Percentiles rank a stretch among this genome's conserved stretches.
phyloP scores from a whole-genome alignment of 2,329 filamentous ascomycete species.

The Alternaria consortialis region DNA sequence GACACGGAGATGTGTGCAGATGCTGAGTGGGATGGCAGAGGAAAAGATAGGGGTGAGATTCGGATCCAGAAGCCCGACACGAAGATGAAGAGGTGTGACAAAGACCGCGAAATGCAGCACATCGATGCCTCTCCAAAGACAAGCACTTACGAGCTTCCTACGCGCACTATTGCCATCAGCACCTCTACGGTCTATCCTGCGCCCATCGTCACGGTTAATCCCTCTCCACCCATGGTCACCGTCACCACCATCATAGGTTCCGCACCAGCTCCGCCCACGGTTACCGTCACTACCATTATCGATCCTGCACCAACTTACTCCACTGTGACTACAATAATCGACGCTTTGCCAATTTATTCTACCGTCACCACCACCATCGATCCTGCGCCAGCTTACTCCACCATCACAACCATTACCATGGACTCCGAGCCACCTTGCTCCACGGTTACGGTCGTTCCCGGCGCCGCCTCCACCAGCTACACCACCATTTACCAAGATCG shows the following conservation, averaged over 20 bases:
- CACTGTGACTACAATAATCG: not conserved
- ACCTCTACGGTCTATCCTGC: not conserved
- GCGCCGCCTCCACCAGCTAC: not conserved
- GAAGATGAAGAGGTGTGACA: constrained; percentile 7
- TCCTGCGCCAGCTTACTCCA: not conserved
- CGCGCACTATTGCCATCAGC: not conserved
- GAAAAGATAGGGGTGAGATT: constrained; percentile 20
- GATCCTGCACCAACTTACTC: not conserved
- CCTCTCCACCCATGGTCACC: not conserved
- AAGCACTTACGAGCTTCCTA: not conserved
- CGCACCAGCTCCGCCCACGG: not conserved
- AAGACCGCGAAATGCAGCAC: constrained; percentile 2
- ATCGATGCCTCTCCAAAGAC: constrained; percentile 12
- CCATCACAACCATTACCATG: not conserved
- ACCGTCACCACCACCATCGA: not conserved
- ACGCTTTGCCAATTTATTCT: not conserved
- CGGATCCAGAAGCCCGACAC: constrained; percentile 21
- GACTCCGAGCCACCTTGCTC: not conserved
- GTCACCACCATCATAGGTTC: not conserved
- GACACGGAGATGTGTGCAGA: constrained; percentile 21
- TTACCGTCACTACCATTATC: not conserved
- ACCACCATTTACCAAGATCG: not conserved
- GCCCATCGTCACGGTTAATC: not conserved
- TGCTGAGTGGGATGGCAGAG: constrained; percentile 36
- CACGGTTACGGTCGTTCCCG: not conserved